These are phyloP conservation scores for Deinandra increscens DNA, from an alignment of 129 eudicot genomes.

Conservation along the genomic window DNA sequence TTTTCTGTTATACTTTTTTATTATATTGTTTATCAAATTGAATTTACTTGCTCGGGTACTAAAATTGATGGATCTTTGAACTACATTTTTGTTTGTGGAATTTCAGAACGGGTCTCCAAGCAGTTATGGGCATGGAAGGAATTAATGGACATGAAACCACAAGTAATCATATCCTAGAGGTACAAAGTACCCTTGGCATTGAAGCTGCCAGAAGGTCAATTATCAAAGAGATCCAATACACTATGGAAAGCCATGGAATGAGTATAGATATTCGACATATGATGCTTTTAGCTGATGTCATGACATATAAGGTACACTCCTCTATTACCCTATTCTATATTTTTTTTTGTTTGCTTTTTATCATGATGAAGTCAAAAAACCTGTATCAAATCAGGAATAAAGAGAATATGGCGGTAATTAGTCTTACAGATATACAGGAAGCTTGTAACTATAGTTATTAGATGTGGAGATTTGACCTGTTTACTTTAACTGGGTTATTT, in stretches of 20 bases:
- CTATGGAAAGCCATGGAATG: constrained; percentile 78
- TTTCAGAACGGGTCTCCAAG: constrained; percentile 74
- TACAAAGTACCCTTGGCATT: constrained; percentile 70
- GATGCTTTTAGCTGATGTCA: constrained; percentile 95
- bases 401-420: background rate
- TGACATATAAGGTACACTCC: constrained; percentile 74
- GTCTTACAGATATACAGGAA: background rate
- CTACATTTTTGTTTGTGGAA: constrained; percentile 14
- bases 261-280: constrained; percentile 85
- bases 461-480: background rate
- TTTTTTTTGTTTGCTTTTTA: background rate
- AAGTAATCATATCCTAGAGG: constrained; percentile 79
- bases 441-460: background rate
- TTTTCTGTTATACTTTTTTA: too few relatives aligned
- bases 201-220: constrained; percentile 84
- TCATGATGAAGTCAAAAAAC: too few relatives aligned
- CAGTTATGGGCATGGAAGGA: constrained; percentile 88
- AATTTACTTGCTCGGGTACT: background rate
- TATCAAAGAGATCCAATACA: constrained; percentile 67
- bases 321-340: background rate
- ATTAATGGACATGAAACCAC: constrained; percentile 58
- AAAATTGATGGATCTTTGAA: background rate
- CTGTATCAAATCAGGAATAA: background rate
- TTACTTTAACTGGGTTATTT: background rate
- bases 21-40: too few relatives aligned